phyloP scores from a whole-genome alignment of 148 eudicot species.

The Rhododendron griersonianum region DNA sequence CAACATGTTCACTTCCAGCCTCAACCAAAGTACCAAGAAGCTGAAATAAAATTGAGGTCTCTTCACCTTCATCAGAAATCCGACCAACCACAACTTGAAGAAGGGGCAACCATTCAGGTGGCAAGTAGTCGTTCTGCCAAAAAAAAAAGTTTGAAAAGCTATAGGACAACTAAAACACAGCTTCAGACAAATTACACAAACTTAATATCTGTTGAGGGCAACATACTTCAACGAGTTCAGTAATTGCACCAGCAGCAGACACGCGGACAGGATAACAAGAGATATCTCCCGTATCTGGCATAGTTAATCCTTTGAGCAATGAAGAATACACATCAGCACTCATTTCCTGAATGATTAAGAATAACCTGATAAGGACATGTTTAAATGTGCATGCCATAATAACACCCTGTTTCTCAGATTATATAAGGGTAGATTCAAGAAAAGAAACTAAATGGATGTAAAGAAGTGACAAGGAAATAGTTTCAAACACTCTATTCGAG shows the following conservation, averaged over 20 bases:
- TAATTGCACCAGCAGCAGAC: conserved; percentile 73
- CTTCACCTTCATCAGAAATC: conserved; percentile 53
- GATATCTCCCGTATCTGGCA: conserved; percentile 46
- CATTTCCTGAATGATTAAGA: conserved; percentile 47
- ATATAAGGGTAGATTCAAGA: not conserved
- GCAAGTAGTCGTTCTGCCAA: conserved; percentile 63
- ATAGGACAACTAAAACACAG: not conserved
- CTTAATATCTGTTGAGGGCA: conserved; percentile 1
- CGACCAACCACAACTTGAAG: conserved; percentile 60
- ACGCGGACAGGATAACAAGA: conserved; percentile 68
- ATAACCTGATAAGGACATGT: conserved; percentile 1
- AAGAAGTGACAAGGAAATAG: not conserved
- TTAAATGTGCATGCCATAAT: not conserved
- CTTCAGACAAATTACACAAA: not conserved
- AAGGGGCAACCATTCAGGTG: conserved; percentile 74
- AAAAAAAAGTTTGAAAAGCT: not conserved
- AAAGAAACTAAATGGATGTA: not conserved
- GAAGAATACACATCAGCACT: conserved; percentile 58
- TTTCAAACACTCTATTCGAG: not conserved
- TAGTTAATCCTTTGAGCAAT: conserved; percentile 50
- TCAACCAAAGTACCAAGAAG: conserved; percentile 72
- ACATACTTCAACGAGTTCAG: conserved; percentile 54
- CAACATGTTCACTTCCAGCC: conserved; percentile 55
- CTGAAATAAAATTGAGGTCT: conserved; percentile 52
- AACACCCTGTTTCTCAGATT: not conserved